Conservation (phyloP, 352 stramenopile species). For the Phytopythium mirpurense region DNA sequence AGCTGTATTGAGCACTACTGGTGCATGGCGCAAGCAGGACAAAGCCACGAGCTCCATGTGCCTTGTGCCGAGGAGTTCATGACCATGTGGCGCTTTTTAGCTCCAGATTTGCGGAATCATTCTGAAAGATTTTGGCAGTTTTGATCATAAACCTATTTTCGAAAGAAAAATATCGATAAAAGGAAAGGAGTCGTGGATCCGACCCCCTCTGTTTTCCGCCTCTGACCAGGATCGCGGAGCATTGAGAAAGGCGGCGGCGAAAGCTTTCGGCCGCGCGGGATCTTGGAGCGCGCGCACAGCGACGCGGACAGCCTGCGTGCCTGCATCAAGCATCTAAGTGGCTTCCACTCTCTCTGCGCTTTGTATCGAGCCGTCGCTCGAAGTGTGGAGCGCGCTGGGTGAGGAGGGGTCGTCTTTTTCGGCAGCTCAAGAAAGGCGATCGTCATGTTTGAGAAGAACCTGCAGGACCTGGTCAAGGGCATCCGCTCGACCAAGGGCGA, state of each 20-base stretch:
- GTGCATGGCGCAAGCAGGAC: too few species aligned
- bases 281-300: neutral
- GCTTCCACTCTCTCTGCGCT: constrained; percentile 3
- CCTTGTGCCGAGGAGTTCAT: too few species aligned
- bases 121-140: neutral
- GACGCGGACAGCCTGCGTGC: neutral
- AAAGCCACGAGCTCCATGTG: too few species aligned
- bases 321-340: neutral
- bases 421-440: neutral
- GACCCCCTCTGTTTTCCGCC: constrained; percentile 1
- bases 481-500: constrained; percentile 97
- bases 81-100: neutral
- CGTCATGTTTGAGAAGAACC: constrained; percentile 97
- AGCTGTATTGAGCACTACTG: too few species aligned
- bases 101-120: neutral
- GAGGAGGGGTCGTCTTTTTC: neutral
- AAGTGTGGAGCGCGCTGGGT: neutral
- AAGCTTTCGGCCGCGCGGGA: neutral
- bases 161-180: neutral
- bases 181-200: constrained; percentile 4
- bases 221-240: constrained; percentile 7
- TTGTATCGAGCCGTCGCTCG: neutral
- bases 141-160: too few species aligned
- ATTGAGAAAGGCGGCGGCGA: constrained; percentile 2
- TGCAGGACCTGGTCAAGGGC: constrained; percentile 98